Base-by-base conservation (phyloP, 495 filamentous ascomycete species). In the Lentithecium fluviatile region DNA sequence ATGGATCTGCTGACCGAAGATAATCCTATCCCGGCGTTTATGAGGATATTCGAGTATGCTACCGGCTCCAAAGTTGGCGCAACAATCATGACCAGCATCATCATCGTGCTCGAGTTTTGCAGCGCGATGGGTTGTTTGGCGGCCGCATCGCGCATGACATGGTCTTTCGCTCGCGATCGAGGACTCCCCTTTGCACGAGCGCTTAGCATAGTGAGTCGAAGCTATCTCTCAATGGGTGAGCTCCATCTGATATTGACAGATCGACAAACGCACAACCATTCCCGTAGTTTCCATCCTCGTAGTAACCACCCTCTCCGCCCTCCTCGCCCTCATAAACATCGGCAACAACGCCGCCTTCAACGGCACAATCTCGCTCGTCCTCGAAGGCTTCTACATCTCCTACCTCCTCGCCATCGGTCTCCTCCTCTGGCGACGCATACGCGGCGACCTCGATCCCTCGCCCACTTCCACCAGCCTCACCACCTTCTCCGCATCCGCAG, bases 81-180 rank as follows among this genome's bases (percentile, higher is more conserved):
- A 2, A 78, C 76, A 21, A 71, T 76, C 24, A 79, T 83, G 77
- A 79, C 77, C 0, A 71, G 71, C 10, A 74, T 84, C 25, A 66
- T 84, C 42, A 68, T 82, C 8, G 58, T 85, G 6, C 75, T 79
- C 6, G 62, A 79, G 1, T 74, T 77, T 13, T 75, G 71, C 11
- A 75, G 73, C 0, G 73, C 72, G 0, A 75, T 75, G 23, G 78
- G 78, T 17, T 77, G 77, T 2, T 76, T 83, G 6, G 81, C 82
- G 2, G 83, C 82, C 0, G 78, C 80, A 8, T 83, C 81, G 10
- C 75, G 82, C 0, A 82, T 83, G 69, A 73, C 83, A 0, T 85
- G 82, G 70, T 79, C 80, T 2, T 85, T 85, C 69, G 80, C 80
- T 12, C 74, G 82, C 13, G 82, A 84, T 58, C 60, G 70, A 13